Evolutionary conservation across 140 eudicot genomes (phyloP), one percentile per base, ranked within the genome.

Genomic region (Senecio squalidus): DNA sequence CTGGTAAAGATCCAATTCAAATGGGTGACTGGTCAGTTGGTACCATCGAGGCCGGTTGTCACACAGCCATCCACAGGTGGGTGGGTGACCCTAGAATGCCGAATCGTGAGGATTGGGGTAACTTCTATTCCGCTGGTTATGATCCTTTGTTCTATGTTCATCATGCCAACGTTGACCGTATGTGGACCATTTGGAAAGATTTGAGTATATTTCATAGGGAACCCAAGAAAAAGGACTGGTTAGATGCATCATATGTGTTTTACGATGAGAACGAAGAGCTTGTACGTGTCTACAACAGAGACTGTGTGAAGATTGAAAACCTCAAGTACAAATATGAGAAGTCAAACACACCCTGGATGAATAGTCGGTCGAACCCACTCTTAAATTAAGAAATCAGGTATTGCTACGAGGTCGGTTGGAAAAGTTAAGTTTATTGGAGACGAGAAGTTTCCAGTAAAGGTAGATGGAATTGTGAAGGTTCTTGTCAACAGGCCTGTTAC

Each of bases 141-240:
- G n/a, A n/a, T n/a, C n/a, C n/a, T n/a, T n/a, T n/a, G n/a, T n/a
- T n/a, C n/a, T n/a, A 47, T 36, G 55, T 70, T 15, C 86, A 83
- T 27, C 92, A 83, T 9, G 26, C 86, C 0, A 83, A 83, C n/a
- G n/a, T n/a, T n/a, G n/a, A n/a, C n/a, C n/a, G n/a, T n/a, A n/a
- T n/a, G n/a, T n/a, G n/a, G n/a, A 82, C 33, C 70, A 21, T 83
- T 0, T 83, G 92, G 92, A 83, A 78, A 41, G 57, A 67, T 5
- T 39, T 83, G 0, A 15, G 6, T 5, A n/a, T 4, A 4, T 22
- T 78, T 0, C 76, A 77, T 9, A 66, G 33, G 67, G 1, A 23
- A 39, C 55, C 86, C 55, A 30, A 36, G 0, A 64, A 74, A 16
- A 55, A 41, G 0, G 88, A 84, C 39, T 84, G 67, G 71, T 39